These are phyloP conservation scores for Gremmenia infestans DNA, from an alignment of 2,329 filamentous ascomycete species.

Conservation along the genomic window DNA sequence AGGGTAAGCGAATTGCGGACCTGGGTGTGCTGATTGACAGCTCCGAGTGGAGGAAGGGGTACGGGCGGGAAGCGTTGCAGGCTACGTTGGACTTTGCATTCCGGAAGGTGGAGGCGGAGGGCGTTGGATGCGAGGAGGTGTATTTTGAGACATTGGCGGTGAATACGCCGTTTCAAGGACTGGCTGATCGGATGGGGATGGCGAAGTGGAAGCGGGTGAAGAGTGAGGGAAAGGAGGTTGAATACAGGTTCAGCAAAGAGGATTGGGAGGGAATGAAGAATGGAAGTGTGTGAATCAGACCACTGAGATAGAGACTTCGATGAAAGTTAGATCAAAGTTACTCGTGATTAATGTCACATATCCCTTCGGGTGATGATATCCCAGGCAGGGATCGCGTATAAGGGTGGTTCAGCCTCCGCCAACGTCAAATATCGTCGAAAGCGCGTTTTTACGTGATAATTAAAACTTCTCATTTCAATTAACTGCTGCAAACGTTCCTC, in stretches of 20 bases:
- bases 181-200: slow-evolving; percentile 5
- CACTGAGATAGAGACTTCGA: neutral
- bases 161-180: slow-evolving; percentile 5
- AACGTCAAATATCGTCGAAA: too few relatives aligned
- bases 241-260: slow-evolving; percentile 4
- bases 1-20: slow-evolving; percentile 4
- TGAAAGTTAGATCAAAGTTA: neutral
- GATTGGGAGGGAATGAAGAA: slow-evolving; percentile 7
- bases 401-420: too few relatives aligned
- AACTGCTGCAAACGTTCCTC: too few relatives aligned
- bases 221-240: slow-evolving; percentile 5
- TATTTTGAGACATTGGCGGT: slow-evolving; percentile 4
- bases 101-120: neutral
- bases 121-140: slow-evolving; percentile 1
- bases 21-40: slow-evolving; percentile 5
- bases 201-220: slow-evolving; percentile 4
- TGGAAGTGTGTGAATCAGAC: neutral
- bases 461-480: too few relatives aligned
- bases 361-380: neutral
- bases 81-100: slow-evolving; percentile 7
- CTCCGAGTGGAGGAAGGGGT: slow-evolving; percentile 6
- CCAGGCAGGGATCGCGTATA: too few relatives aligned
- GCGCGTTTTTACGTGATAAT: too few relatives aligned
- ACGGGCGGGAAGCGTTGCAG: slow-evolving; percentile 4
- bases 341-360: neutral